Percentiles rank a stretch among this genome's conserved stretches.
These are phyloP conservation scores for Petunia hybrid DNA, from an alignment of 305 asterid genomes.

Conservation along the genomic window DNA sequence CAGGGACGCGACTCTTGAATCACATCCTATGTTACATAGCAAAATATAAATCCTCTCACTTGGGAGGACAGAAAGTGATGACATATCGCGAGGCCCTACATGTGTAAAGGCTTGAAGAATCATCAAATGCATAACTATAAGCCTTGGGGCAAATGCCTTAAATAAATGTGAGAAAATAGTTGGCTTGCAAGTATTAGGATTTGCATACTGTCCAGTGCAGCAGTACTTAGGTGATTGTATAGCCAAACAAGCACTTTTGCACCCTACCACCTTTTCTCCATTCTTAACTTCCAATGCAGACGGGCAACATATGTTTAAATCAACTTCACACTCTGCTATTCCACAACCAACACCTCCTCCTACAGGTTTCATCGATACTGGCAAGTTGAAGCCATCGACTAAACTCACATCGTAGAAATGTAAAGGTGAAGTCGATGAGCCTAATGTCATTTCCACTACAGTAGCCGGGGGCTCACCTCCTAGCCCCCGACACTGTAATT, in stretches of 20 bases:
- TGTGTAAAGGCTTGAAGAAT: conserved; percentile 78
- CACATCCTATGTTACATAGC: conserved; percentile 2
- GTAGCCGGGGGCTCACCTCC: conserved; percentile 91
- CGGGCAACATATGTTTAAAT: conserved; percentile 82
- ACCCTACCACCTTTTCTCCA: conserved; percentile 76
- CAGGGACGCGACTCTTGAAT: conserved; percentile 20
- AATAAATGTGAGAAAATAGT: conserved; percentile 76
- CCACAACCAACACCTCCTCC: conserved; percentile 92
- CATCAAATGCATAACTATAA: conserved; percentile 89
- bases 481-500: conserved; percentile 67
- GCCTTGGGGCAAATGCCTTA: conserved; percentile 94
- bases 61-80: conserved; percentile 86
- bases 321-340: conserved; percentile 76
- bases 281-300: conserved; percentile 76
- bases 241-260: conserved; percentile 92
- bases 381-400: conserved; percentile 92
- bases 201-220: conserved; percentile 79
- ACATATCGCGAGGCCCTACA: conserved; percentile 83
- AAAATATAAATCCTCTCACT: conserved; percentile 31
- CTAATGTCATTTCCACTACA: conserved; percentile 94
- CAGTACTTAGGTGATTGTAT: conserved; percentile 84
- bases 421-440: conserved; percentile 74
- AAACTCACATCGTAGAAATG: conserved; percentile 90
- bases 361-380: conserved; percentile 85
- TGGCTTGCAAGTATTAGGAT: conserved; percentile 73